Evolutionary conservation across 2,329 filamentous ascomycete species (phyloP), one percentile per base, ranked within the genome.

Genomic region (Fusarium penzigii): DNA sequence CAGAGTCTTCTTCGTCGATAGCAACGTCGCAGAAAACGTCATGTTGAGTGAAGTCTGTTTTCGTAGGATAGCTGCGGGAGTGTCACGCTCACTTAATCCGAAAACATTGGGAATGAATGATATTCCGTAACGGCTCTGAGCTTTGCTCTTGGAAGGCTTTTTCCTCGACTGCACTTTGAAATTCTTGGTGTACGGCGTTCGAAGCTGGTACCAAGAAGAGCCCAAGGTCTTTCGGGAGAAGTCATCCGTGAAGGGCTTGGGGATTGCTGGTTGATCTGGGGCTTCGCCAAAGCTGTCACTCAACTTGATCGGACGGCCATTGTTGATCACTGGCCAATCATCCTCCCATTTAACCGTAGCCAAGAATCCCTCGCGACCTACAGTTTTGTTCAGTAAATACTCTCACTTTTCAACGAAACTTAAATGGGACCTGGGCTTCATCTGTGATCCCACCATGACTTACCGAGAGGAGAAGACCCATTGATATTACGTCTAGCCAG

Each of bases 1-100:
- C 2, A 67, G 42, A 2, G 48, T 51, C 13, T 51, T 54, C 1
- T 53, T 39, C 2, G 55, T 61, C 1, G 52, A 41, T 8, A 58
- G 34, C 17, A 64, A 29, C 8, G 51, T 63, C 11, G 64, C 63
- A 2, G 63, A 55, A 25, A 66, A 68, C 1, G 65, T 67, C 63
- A 68, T 68, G 46, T 69, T 69, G 34, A 67, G 32, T 8, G 62
- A 67, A 25, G 56, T 65, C 46, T 69, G 65, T 49, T 69, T 69
- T 6, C 59, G 61, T 8, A 69, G 51, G 5, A 68, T 32, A 6
- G 65, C 65, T 7, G 64, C 61, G 0, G 67, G 63, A 2, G 62
- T 67, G n/a, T 69, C 67, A 12, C 65, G 54, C 36, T 69, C 66
- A 16, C 61, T 61, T 12, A 68, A 53, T 0, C 59, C 60, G 39